Percentiles rank a stretch among this genome's conserved stretches.
Evolutionary conservation across 768 basidiomycete genomes (phyloP).

Genomic region (Lactifluus echinatus): DNA sequence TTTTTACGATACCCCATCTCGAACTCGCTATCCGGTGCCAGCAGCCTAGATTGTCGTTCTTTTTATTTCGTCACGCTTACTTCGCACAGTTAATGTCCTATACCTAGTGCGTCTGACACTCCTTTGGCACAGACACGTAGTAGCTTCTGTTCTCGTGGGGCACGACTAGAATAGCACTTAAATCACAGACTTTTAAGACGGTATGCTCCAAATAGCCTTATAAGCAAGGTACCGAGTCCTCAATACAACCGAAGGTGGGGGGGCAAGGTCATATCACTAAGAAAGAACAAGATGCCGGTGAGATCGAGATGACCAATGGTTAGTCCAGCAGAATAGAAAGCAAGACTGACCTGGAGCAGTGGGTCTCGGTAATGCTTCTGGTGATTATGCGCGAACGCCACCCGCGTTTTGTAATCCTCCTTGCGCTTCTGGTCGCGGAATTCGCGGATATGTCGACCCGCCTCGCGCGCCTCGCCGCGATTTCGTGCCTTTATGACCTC

Average conservation of each 20-base stretch:
- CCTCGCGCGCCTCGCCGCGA: slow-evolving; percentile 90
- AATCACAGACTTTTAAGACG: background rate
- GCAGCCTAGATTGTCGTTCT: slow-evolving; percentile 19
- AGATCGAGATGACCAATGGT: background rate
- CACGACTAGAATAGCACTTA: slow-evolving; percentile 7
- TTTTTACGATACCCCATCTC: slow-evolving; percentile 19
- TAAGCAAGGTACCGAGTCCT: background rate
- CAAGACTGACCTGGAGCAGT: slow-evolving; percentile 39
- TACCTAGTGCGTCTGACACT: slow-evolving; percentile 13
- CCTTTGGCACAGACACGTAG: slow-evolving; percentile 13
- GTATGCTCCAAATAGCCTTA: background rate
- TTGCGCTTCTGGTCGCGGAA: slow-evolving; percentile 71
- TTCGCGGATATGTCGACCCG: slow-evolving; percentile 76
- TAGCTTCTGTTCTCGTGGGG: slow-evolving; percentile 15
- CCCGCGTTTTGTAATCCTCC: slow-evolving; percentile 78
- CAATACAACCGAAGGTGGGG: background rate
- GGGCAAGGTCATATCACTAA: slow-evolving; percentile 17
- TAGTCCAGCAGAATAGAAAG: background rate
- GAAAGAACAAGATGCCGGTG: background rate
- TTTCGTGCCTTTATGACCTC: slow-evolving; percentile 87
- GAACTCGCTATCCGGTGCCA: slow-evolving; percentile 14
- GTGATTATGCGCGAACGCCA: slow-evolving; percentile 70
- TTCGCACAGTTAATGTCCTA: slow-evolving; percentile 15
- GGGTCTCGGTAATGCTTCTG: slow-evolving; percentile 89
- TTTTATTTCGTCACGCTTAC: slow-evolving; percentile 15